Evolutionary conservation across 2,329 filamentous ascomycete genomes (phyloP).

Genomic region (Laburnicola sp.): DNA sequence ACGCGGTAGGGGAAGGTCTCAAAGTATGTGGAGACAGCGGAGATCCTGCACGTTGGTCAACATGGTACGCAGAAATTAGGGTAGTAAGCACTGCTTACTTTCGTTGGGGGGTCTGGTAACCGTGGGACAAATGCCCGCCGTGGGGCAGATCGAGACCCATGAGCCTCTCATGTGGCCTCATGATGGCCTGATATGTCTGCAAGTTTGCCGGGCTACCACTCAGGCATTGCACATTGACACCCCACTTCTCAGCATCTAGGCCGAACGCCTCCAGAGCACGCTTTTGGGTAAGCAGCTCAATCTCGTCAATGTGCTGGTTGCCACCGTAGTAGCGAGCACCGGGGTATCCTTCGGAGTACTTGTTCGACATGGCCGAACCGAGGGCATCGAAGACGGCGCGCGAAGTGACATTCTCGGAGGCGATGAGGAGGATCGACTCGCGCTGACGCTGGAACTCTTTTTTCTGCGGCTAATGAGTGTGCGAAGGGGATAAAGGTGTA

Average conservation of each 20-base stretch:
- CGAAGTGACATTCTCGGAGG: constrained; percentile 48
- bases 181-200: constrained; percentile 96
- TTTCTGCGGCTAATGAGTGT: constrained; percentile 59
- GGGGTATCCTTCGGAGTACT: constrained; percentile 98
- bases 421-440: constrained; percentile 79
- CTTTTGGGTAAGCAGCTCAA: constrained; percentile 86
- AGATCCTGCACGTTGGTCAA: constrained; percentile 64
- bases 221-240: constrained; percentile 87
- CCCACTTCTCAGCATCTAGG: constrained; percentile 84
- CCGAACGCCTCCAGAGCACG: constrained; percentile 87
- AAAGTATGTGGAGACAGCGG: constrained; percentile 98
- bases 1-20: constrained; percentile 95
- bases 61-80: neutral
- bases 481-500: neutral
- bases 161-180: constrained; percentile 90
- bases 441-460: constrained; percentile 94
- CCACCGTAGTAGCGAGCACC: constrained; percentile 96
- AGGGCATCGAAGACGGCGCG: constrained; percentile 47
- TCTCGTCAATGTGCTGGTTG: constrained; percentile 92
- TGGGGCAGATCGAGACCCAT: constrained; percentile 97
- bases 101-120: constrained; percentile 92
- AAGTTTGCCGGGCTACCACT: constrained; percentile 94
- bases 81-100: constrained; percentile 63
- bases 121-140: constrained; percentile 92
- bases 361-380: constrained; percentile 71